A percentile compares a stretch with the other conserved stretches of the same genome.
Conservation (phyloP, 768 basidiomycete genomes). For the Termitomyces sp. region DNA sequence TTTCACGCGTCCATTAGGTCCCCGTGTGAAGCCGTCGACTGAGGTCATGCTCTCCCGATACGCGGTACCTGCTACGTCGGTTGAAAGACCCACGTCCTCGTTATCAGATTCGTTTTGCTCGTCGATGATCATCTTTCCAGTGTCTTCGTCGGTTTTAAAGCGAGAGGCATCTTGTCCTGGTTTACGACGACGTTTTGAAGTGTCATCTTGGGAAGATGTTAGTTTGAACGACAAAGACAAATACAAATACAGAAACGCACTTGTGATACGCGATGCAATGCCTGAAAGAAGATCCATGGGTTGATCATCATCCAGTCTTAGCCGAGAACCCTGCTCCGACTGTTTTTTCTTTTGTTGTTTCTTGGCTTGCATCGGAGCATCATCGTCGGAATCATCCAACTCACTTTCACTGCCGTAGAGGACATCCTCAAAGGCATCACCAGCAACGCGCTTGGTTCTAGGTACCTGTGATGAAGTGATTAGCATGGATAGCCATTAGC, state of each 20-base stretch:
- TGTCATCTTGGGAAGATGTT: constrained; percentile 31
- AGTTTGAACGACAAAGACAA: background rate
- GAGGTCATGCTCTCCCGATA: constrained; percentile 83
- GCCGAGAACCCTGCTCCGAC: constrained; percentile 46
- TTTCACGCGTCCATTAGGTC: constrained; percentile 79
- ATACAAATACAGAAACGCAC: constrained; percentile 39
- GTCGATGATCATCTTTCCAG: constrained; percentile 76
- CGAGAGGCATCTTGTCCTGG: constrained; percentile 82
- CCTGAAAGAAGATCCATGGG: constrained; percentile 94
- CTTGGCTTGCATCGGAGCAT: constrained; percentile 31
- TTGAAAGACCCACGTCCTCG: constrained; percentile 33
- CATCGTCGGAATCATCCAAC: constrained; percentile 67
- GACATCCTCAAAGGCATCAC: constrained; percentile 96
- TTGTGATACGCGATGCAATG: constrained; percentile 63
- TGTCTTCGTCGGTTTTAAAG: constrained; percentile 86
- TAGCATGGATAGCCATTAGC: background rate
- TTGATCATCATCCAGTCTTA: constrained; percentile 86
- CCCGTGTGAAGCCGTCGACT: constrained; percentile 86
- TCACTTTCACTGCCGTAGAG: constrained; percentile 97
- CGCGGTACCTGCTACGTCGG: constrained; percentile 67
- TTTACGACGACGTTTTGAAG: constrained; percentile 55
- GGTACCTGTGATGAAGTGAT: constrained; percentile 30
- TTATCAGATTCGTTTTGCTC: constrained; percentile 46
- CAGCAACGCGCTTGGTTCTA: constrained; percentile 49
- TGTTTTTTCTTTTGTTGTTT: constrained; percentile 29